Conservation (phyloP, 129 eudicot species). For the Mikania micrantha region DNA sequence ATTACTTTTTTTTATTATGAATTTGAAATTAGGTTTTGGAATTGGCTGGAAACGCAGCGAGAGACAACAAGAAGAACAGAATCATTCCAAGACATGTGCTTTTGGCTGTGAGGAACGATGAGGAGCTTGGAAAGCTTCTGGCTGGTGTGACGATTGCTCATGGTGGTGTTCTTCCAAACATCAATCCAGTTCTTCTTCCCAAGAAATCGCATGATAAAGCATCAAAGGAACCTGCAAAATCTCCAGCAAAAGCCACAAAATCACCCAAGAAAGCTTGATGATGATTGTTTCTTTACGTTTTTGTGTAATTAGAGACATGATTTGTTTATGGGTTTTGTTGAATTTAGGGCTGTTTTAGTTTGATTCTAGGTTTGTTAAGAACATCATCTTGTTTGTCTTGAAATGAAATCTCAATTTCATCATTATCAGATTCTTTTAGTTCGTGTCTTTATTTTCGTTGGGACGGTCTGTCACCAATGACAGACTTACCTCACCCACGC, state of each 20-base stretch:
- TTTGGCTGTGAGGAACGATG: conserved; percentile 63
- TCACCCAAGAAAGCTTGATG: conserved; percentile 40
- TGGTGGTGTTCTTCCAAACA: conserved; percentile 60
- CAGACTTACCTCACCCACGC: too few species aligned
- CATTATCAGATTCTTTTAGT: too few species aligned
- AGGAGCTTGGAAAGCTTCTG: conserved; percentile 48
- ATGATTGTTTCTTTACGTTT: neutral
- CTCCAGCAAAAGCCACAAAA: conserved; percentile 41
- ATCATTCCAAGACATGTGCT: conserved; percentile 51
- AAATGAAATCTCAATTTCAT: neutral
- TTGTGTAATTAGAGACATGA: neutral
- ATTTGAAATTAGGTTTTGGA: conserved; percentile 47
- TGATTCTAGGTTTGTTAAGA: neutral
- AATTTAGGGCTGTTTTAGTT: neutral
- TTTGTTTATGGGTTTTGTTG: neutral
- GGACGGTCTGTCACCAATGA: too few species aligned
- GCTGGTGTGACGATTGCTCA: conserved; percentile 67
- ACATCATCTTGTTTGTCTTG: conserved; percentile 3
- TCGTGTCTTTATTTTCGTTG: too few species aligned
- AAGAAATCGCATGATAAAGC: conserved; percentile 46
- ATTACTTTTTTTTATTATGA: neutral
- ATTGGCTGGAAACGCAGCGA: conserved; percentile 64
- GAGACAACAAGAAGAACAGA: conserved; percentile 59
- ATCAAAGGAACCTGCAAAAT: conserved; percentile 31
- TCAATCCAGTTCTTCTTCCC: conserved; percentile 56